Percentiles rank a stretch among this genome's conserved stretches.
Conservation (phyloP, 2,329 filamentous ascomycete species). For the Cucurbitaria berberidis region DNA sequence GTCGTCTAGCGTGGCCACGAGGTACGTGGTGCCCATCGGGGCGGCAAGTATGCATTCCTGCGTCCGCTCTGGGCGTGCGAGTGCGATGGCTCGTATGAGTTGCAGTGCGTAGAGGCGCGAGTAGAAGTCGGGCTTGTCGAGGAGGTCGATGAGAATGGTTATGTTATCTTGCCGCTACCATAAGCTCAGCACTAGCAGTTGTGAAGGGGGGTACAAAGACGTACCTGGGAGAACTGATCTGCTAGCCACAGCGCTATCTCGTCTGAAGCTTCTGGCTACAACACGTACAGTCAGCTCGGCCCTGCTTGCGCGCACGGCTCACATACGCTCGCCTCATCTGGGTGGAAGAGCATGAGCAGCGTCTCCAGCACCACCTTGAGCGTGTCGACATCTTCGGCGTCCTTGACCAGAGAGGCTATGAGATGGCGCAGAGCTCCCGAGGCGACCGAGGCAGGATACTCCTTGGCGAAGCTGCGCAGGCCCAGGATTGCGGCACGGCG, state of each 20-base stretch:
- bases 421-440: slow-evolving; percentile 89
- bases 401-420: slow-evolving; percentile 82
- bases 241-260: slow-evolving; percentile 96
- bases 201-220: slow-evolving; percentile 22
- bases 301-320: neutral
- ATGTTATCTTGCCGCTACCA: slow-evolving; percentile 90
- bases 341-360: slow-evolving; percentile 86
- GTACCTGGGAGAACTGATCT: slow-evolving; percentile 92
- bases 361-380: slow-evolving; percentile 96
- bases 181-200: slow-evolving; percentile 57
- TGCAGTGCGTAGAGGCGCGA: slow-evolving; percentile 90
- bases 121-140: slow-evolving; percentile 88
- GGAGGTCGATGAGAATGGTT: slow-evolving; percentile 83
- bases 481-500: slow-evolving; percentile 91
- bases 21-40: slow-evolving; percentile 82
- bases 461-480: slow-evolving; percentile 92
- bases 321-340: slow-evolving; percentile 62
- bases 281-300: slow-evolving; percentile 27
- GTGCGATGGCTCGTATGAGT: slow-evolving; percentile 83
- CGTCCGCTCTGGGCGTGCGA: slow-evolving; percentile 85
- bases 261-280: slow-evolving; percentile 88
- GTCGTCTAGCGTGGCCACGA: slow-evolving; percentile 86
- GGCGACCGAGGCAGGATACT: slow-evolving; percentile 93
- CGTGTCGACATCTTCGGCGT: slow-evolving; percentile 94
- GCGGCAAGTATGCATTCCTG: slow-evolving; percentile 94